These are phyloP conservation scores for Isatis tinctoria DNA, from an alignment of 345 rosid species.

Conservation along the genomic window DNA sequence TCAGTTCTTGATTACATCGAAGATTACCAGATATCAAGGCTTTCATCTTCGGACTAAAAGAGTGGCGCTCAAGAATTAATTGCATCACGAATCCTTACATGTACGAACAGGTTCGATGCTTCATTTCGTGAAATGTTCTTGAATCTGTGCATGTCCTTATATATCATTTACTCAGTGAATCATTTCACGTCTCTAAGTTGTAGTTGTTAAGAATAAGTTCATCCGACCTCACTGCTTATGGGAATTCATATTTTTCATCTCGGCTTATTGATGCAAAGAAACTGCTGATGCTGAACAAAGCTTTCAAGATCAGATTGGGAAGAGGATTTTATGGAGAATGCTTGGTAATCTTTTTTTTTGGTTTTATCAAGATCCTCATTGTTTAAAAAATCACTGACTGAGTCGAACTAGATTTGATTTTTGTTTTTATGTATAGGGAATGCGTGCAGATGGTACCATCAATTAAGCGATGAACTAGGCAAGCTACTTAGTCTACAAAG, in stretches of 20 bases:
- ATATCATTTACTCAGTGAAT: no score
- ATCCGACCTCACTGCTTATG: conserved; percentile 46
- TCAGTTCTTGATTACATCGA: conserved; percentile 62
- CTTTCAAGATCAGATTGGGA: conserved; percentile 58
- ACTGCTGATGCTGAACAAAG: conserved; percentile 57
- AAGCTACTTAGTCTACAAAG: conserved; percentile 75
- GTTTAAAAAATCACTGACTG: neutral
- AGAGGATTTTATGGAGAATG: conserved; percentile 94
- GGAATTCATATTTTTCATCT: conserved; percentile 45
- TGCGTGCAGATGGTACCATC: conserved; percentile 67
- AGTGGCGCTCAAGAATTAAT: conserved; percentile 63
- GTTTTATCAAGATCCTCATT: neutral
- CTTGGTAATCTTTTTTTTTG: conserved; percentile 45
- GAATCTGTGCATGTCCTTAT: neutral
- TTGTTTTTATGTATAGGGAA: conserved; percentile 46
- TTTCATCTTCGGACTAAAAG: conserved; percentile 56
- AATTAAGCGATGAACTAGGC: conserved; percentile 65
- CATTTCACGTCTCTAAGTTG: conserved; percentile 24
- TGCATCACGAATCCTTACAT: conserved; percentile 66
- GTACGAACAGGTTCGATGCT: conserved; percentile 56
- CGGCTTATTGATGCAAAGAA: conserved; percentile 52
- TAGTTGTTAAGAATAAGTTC: conserved; percentile 62
- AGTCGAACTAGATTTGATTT: neutral
- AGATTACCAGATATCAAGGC: conserved; percentile 54
- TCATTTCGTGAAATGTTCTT: neutral